Conservation (phyloP, 2,329 filamentous ascomycete species). For the Cordyceps farinosa region DNA sequence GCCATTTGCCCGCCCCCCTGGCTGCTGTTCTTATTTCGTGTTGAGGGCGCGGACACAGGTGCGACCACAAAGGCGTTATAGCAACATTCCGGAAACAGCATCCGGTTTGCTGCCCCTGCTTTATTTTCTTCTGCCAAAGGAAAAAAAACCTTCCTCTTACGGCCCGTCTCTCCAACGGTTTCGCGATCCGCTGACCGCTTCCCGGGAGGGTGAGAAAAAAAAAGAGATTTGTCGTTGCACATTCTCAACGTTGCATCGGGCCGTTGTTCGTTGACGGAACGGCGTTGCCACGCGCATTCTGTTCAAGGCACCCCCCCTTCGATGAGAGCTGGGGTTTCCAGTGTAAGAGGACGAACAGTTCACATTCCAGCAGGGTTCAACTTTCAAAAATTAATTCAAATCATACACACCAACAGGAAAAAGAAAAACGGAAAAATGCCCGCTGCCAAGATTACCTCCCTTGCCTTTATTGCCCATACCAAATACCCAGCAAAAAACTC, state of each 20-base stretch:
- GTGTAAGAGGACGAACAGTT: no score
- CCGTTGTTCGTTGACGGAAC: not conserved
- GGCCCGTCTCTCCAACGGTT: not conserved
- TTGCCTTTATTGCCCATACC: no score
- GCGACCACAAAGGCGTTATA: not conserved
- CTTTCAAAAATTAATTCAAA: no score
- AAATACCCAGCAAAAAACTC: not conserved
- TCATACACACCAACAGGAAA: no score
- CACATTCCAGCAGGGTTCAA: no score
- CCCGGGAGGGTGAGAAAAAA: not conserved
- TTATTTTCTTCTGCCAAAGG: not conserved
- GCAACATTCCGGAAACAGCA: not conserved
- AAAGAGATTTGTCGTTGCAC: not conserved
- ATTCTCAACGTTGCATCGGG: not conserved
- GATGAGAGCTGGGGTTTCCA: no score
- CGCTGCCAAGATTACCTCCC: no score
- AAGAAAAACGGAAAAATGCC: no score
- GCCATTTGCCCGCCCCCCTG: no score
- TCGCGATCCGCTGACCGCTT: not conserved
- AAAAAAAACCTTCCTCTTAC: not conserved
- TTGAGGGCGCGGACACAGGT: no score
- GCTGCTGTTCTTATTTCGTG: not conserved
- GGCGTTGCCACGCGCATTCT: no score
- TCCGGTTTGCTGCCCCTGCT: not conserved
- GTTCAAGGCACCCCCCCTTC: no score